Conservation (phyloP, 2,329 filamentous ascomycete species). For the Fonsecaea nubica region DNA sequence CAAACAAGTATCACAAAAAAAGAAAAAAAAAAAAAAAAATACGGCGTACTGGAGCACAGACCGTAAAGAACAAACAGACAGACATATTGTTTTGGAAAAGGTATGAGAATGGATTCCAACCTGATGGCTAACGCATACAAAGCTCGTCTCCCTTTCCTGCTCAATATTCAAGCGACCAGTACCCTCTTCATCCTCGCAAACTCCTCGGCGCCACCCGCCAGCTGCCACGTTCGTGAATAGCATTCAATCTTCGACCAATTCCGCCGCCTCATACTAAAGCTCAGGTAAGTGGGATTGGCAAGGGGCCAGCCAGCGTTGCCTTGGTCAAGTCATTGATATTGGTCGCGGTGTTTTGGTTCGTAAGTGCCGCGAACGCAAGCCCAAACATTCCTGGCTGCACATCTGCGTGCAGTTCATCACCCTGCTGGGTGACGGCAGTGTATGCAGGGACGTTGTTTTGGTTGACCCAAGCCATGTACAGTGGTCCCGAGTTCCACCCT, state of each 20-base stretch:
- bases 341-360: conserved; percentile 34
- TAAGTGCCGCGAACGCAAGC: conserved; percentile 37
- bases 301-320: conserved; percentile 30
- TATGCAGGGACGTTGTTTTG: conserved; percentile 39
- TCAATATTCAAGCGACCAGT: conserved; percentile 4
- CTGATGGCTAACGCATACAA: conserved; percentile 11
- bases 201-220: conserved; percentile 14
- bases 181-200: conserved; percentile 1
- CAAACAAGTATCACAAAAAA: too few relatives aligned
- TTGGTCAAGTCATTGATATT: conserved; percentile 32
- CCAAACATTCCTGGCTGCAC: conserved; percentile 38
- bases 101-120: conserved; percentile 8
- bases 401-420: conserved; percentile 31
- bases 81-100: not conserved
- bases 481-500: conserved; percentile 25
- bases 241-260: conserved; percentile 2
- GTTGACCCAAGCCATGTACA: conserved; percentile 41
- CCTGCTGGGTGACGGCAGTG: conserved; percentile 34
- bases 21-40: too few relatives aligned
- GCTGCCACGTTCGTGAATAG: conserved; percentile 10
- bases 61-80: not conserved
- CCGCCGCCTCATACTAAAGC: not conserved
- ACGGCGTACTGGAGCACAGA: not conserved
- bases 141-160: not conserved
- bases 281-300: conserved; percentile 31